phyloP scores from a whole-genome alignment of 805 yeast species.

The Starmerella davenportii region DNA sequence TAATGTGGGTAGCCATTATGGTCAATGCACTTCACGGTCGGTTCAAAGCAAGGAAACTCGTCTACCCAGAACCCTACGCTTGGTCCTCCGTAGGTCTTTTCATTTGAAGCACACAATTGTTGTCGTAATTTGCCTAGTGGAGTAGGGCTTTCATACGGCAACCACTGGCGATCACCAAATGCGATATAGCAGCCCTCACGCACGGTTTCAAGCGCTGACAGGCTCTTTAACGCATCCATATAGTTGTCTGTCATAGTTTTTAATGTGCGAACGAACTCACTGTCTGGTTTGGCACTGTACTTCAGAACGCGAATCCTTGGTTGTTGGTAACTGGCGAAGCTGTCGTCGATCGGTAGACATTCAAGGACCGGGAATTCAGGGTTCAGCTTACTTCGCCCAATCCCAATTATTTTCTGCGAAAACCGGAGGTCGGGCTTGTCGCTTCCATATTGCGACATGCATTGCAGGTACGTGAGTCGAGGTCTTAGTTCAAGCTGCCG shows the following conservation, averaged over 20 bases:
- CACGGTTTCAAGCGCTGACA: constrained; percentile 31
- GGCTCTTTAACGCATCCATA: neutral
- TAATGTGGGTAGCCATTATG: constrained; percentile 41
- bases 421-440: constrained; percentile 83
- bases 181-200: constrained; percentile 59
- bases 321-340: neutral
- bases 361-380: constrained; percentile 49
- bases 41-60: constrained; percentile 85
- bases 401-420: constrained; percentile 27
- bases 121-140: constrained; percentile 82
- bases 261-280: neutral
- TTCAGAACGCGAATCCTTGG: neutral
- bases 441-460: constrained; percentile 59
- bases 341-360: constrained; percentile 20
- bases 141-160: constrained; percentile 82
- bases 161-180: constrained; percentile 48
- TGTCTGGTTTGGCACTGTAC: neutral
- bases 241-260: neutral
- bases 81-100: constrained; percentile 17
- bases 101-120: constrained; percentile 31
- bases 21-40: constrained; percentile 23
- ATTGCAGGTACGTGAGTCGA: constrained; percentile 43
- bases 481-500: constrained; percentile 2
- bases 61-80: constrained; percentile 47
- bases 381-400: constrained; percentile 5